Percentiles rank a stretch among this genome's conserved stretches.
These are phyloP conservation scores for Coix lacrymajobi DNA, from an alignment of 176 grass and related monocot species.

Conservation along the genomic window DNA sequence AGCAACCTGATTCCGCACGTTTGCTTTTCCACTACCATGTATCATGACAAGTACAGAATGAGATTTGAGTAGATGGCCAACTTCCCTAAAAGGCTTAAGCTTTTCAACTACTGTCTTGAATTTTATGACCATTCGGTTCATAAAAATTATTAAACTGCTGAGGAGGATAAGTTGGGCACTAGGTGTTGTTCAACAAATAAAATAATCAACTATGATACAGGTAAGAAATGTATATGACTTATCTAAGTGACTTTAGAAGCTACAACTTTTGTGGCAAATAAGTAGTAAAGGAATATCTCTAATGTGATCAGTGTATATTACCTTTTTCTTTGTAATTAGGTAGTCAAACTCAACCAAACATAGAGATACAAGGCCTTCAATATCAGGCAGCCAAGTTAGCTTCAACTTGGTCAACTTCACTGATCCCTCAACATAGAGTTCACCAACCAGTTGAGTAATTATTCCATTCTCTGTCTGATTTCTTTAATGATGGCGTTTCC, in stretches of 20 bases:
- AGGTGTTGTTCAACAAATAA: not conserved
- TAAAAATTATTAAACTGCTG: not conserved
- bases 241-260: constrained; percentile 5
- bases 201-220: not conserved
- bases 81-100: not conserved
- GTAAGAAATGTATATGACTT: not conserved
- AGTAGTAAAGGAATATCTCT: no score
- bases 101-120: not conserved
- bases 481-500: constrained; percentile 89
- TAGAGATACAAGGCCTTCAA: constrained; percentile 62
- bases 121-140: not conserved
- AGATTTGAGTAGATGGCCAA: not conserved
- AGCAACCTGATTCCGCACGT: not conserved
- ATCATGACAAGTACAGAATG: not conserved
- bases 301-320: constrained; percentile 4
- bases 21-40: not conserved
- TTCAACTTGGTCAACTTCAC: constrained; percentile 91
- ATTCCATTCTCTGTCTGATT: constrained; percentile 66
- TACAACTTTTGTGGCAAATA: not conserved
- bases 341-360: constrained; percentile 86
- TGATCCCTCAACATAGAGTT: constrained; percentile 79
- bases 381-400: constrained; percentile 87
- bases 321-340: constrained; percentile 97
- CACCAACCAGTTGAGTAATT: constrained; percentile 66
- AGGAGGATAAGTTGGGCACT: not conserved